A percentile compares a stretch with the other conserved stretches of the same genome.
These are phyloP conservation scores for Suhomyces bokatorum DNA, from an alignment of 1,139 yeast species.

Conservation along the genomic window DNA sequence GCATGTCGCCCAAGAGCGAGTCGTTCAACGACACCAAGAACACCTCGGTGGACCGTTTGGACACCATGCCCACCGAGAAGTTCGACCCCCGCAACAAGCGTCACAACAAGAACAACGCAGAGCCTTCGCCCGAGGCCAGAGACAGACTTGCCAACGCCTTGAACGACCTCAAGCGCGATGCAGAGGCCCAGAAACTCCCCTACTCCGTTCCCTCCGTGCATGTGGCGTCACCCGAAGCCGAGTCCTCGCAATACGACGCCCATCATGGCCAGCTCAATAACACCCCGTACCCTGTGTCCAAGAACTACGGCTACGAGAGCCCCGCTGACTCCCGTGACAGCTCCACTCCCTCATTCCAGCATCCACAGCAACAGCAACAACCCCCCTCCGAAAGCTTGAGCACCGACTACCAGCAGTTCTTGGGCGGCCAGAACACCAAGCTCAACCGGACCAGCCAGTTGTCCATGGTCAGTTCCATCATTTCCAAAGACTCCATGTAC, in stretches of 20 bases:
- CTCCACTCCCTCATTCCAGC: constrained; percentile 13
- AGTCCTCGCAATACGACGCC: neutral
- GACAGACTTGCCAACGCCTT: constrained; percentile 33
- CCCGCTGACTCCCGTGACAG: neutral
- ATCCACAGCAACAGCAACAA: constrained; percentile 9
- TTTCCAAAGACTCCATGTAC: constrained; percentile 37
- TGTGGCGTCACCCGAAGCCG: neutral
- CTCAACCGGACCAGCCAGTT: constrained; percentile 33
- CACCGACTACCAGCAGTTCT: constrained; percentile 35
- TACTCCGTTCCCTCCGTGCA: neutral
- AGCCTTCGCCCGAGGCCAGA: neutral
- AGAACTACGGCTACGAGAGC: neutral
- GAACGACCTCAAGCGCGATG: constrained; percentile 33
- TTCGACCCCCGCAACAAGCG: constrained; percentile 6
- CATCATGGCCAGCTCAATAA: neutral
- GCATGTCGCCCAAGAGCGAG: constrained; percentile 14
- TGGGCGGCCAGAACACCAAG: constrained; percentile 16
- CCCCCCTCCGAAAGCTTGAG: constrained; percentile 16
- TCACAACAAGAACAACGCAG: constrained; percentile 3
- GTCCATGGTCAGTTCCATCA: constrained; percentile 47
- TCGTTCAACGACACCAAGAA: constrained; percentile 21
- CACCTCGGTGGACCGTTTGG: constrained; percentile 18
- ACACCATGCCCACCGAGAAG: neutral
- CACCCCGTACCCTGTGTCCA: constrained; percentile 10
- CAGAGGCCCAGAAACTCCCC: constrained; percentile 24